Evolutionary conservation across 352 stramenopile genomes (phyloP).

Genomic region (Pythium brassicae): DNA sequence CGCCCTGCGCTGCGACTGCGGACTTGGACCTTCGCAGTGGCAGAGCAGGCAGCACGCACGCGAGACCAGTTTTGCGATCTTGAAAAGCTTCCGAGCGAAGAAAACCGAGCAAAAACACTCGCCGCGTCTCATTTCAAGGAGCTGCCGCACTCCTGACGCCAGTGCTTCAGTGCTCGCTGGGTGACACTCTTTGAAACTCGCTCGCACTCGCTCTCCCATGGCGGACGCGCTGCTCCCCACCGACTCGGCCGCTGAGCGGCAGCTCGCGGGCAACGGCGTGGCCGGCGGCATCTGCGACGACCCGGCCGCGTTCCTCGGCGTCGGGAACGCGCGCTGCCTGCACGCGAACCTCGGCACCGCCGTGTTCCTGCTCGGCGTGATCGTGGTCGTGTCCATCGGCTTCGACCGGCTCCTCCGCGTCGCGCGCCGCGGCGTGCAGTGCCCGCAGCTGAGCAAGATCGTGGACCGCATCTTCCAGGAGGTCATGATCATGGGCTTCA

Average conservation of each 20-base stretch:
- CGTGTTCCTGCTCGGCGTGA: constrained; percentile 73
- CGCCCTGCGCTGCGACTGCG: no score
- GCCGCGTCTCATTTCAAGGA: no score
- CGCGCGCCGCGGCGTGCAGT: constrained; percentile 52
- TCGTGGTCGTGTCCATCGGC: constrained; percentile 66
- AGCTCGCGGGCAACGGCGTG: background rate
- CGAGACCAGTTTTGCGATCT: no score
- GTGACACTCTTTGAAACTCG: no score
- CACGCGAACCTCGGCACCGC: constrained; percentile 66
- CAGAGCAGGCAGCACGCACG: no score
- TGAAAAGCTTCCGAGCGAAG: no score
- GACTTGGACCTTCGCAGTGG: no score
- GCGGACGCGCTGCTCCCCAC: background rate
- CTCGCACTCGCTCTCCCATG: no score
- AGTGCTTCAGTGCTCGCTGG: no score
- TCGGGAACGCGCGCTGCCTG: constrained; percentile 77
- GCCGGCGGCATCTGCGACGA: constrained; percentile 33
- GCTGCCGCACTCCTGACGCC: no score
- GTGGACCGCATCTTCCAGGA: constrained; percentile 86
- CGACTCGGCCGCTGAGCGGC: background rate
- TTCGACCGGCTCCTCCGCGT: constrained; percentile 53
- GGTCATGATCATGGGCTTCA: constrained; percentile 86
- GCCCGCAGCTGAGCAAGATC: constrained; percentile 77
- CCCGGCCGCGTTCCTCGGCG: constrained; percentile 64
- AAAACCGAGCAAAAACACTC: no score